Evolutionary conservation across 2,329 filamentous ascomycete species (phyloP).

Genomic region (Tympanopsis confertula): DNA sequence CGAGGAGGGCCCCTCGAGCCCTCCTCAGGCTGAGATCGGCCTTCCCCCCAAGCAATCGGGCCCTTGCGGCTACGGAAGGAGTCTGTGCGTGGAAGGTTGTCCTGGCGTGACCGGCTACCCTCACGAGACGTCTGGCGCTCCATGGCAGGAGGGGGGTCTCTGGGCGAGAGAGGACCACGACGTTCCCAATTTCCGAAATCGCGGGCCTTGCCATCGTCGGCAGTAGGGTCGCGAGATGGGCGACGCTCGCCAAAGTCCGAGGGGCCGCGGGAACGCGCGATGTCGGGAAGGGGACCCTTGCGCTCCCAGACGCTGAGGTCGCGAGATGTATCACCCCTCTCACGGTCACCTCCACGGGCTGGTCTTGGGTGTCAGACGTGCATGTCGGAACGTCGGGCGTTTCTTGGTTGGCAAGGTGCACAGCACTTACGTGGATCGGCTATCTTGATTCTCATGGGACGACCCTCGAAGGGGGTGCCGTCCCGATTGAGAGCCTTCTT

Average conservation of each 20-base stretch:
- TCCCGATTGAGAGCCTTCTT: slow-evolving; percentile 82
- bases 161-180: slow-evolving; percentile 67
- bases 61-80: slow-evolving; percentile 48
- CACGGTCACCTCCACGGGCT: slow-evolving; percentile 71
- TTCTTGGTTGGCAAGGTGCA: slow-evolving; percentile 2
- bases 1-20: slow-evolving; percentile 72
- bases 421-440: slow-evolving; percentile 85
- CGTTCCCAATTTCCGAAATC: slow-evolving; percentile 91
- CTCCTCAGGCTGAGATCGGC: slow-evolving; percentile 40
- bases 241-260: slow-evolving; percentile 53
- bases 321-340: slow-evolving; percentile 51
- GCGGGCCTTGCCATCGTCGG: slow-evolving; percentile 64
- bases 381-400: not conserved
- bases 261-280: slow-evolving; percentile 40
- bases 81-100: slow-evolving; percentile 47
- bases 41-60: slow-evolving; percentile 68
- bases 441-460: slow-evolving; percentile 84
- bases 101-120: slow-evolving; percentile 36
- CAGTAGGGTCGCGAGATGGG: slow-evolving; percentile 54
- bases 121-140: slow-evolving; percentile 41
- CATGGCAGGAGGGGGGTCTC: slow-evolving; percentile 40
- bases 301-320: slow-evolving; percentile 86
- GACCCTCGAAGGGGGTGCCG: slow-evolving; percentile 72
- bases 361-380: slow-evolving; percentile 20
- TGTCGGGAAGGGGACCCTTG: slow-evolving; percentile 75